Conservation (phyloP, 495 filamentous ascomycete genomes). For the Friedmanniomyces simplex region DNA sequence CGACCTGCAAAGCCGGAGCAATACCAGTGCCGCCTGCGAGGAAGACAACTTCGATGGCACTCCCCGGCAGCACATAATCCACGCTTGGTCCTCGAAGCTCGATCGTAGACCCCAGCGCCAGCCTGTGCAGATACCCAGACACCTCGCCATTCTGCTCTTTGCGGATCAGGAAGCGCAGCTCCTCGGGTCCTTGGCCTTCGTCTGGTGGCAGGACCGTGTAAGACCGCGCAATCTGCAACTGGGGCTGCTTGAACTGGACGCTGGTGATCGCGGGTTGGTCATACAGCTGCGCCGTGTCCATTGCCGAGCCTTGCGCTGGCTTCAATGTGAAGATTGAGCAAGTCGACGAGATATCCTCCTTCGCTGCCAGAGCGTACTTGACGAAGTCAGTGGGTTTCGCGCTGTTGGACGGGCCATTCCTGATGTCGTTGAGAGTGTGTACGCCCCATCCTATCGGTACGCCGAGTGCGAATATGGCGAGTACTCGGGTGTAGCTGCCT, state of each 20-base stretch:
- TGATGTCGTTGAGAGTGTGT: background rate
- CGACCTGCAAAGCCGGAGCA: slow-evolving; percentile 77
- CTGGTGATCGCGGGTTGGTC: slow-evolving; percentile 59
- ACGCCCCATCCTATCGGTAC: background rate
- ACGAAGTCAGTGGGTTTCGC: slow-evolving; percentile 11
- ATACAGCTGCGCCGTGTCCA: slow-evolving; percentile 32
- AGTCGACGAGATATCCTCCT: slow-evolving; percentile 60
- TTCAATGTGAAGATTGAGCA: slow-evolving; percentile 65
- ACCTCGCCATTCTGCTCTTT: slow-evolving; percentile 35
- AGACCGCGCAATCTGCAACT: slow-evolving; percentile 74
- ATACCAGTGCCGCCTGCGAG: slow-evolving; percentile 91
- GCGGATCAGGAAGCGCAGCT: slow-evolving; percentile 42
- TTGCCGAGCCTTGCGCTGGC: slow-evolving; percentile 5
- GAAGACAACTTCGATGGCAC: slow-evolving; percentile 57
- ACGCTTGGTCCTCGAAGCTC: slow-evolving; percentile 68
- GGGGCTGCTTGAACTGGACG: slow-evolving; percentile 86
- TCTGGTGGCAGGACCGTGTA: slow-evolving; percentile 72
- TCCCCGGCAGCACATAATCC: slow-evolving; percentile 52
- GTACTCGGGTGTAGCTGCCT: background rate
- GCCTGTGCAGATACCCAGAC: slow-evolving; percentile 57
- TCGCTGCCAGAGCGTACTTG: slow-evolving; percentile 44
- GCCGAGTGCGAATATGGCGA: background rate
- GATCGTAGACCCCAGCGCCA: slow-evolving; percentile 50
- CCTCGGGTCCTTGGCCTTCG: slow-evolving; percentile 30
- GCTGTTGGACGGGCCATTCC: background rate